Base-by-base conservation (phyloP, 2,329 filamentous ascomycete species). In the Fusarium irregulare region DNA sequence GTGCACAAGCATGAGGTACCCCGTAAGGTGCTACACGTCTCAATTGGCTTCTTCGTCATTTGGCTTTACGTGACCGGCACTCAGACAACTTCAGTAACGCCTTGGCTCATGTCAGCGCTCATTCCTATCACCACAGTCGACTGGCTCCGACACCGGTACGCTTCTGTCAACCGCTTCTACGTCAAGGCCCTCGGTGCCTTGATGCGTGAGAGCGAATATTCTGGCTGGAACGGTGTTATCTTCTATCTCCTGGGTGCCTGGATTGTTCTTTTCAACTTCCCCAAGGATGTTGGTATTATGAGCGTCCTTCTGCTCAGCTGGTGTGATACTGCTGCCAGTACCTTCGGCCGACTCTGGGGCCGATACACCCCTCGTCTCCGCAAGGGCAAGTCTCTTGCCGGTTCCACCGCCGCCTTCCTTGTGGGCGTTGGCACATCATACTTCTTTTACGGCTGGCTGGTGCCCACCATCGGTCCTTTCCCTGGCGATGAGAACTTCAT, bases 1-100 rank as follows among this genome's bases (percentile, higher is more conserved):
- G 93, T 97, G 68, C 96, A 99, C 86, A 94, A 93, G 76, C 95
- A 99, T 81, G 96, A 99, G 82, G 94, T 99, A 56, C 96, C 96
- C 12, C 91, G 96, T 75, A 99, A 99, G 81, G 84, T 90, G 42
- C 86, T 99, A 40, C 96, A 99, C 79, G 93, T 98, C 60, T 98
- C 94, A 49, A 99, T 99, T 77, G 96, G 96, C 57, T 98, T 98
- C 83, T 86, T 98, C 65, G 93, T 95, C 21, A 87, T 97, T 47
- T 92, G 91, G 83, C 87, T 98, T 40, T 99, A 98, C 80, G 85
- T 89, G 51, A 89, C 87, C 27, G 95, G 94, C 60, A 88, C 91
- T 7, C 94, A 97, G 79, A 89, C 93, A 1, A 84, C 83, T 21
- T 82, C 91, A 20, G 95, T 99, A 53, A 91, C 94, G 45, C 95